phyloP scores from a whole-genome alignment of 257 asterid genomes.

The Nicotiana benthamiana region DNA sequence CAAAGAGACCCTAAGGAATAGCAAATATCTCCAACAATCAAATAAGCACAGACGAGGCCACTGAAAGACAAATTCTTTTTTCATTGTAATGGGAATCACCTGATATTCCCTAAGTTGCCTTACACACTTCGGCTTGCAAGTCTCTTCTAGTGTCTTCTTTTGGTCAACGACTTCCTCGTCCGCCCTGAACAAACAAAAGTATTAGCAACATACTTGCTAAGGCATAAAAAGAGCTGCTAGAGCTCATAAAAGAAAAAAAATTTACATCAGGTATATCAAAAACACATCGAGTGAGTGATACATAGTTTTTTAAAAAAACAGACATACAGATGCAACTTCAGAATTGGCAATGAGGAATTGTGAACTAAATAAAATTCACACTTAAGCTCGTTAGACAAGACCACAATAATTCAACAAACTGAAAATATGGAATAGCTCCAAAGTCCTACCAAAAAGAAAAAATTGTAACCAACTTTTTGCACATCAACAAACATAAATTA shows the following conservation, averaged over 20 bases:
- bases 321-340: background rate
- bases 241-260: background rate
- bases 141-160: conserved; percentile 47
- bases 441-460: no score
- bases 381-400: background rate
- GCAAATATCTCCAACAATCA: background rate
- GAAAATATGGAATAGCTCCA: no score
- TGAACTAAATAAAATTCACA: background rate
- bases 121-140: conserved; percentile 61
- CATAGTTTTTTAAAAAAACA: background rate
- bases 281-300: background rate
- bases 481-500: no score
- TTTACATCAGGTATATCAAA: background rate
- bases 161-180: conserved; percentile 60
- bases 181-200: conserved; percentile 26
- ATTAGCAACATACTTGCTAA: background rate
- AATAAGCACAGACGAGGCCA: background rate
- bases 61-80: background rate
- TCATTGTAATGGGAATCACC: conserved; percentile 20
- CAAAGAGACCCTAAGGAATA: background rate
- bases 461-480: no score
- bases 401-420: no score
- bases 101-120: conserved; percentile 46
- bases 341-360: background rate
- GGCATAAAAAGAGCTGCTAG: background rate